Evolutionary conservation across 1,139 yeast genomes (phyloP).

Genomic region (Geotrichum klebahnii): DNA sequence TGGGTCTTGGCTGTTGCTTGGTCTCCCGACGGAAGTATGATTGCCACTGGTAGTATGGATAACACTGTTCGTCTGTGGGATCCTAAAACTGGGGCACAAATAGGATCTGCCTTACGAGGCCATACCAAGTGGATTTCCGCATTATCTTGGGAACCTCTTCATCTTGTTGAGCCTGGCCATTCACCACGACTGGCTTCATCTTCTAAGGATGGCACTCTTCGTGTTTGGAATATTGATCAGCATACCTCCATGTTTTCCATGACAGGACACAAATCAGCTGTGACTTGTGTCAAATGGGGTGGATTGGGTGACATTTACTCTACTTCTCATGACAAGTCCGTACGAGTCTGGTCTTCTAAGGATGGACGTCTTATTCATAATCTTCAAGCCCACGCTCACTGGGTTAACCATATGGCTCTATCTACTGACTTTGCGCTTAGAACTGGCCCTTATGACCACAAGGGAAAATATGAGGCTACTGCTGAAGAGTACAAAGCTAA

Average conservation of each 20-base stretch:
- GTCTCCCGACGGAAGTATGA: conserved; percentile 85
- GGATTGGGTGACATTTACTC: conserved; percentile 82
- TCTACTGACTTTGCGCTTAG: conserved; percentile 87
- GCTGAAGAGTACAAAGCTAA: conserved; percentile 54
- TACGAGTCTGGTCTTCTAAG: conserved; percentile 85
- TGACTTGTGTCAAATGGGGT: conserved; percentile 95
- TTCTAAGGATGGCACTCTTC: conserved; percentile 86
- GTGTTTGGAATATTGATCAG: conserved; percentile 83
- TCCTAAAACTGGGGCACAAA: conserved; percentile 62
- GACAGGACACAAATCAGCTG: conserved; percentile 85
- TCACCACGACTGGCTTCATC: conserved; percentile 77
- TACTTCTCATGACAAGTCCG: conserved; percentile 92
- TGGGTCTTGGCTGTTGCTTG: conserved; percentile 95
- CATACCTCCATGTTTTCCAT: conserved; percentile 65
- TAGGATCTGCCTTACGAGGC: conserved; percentile 73
- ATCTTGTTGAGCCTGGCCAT: conserved; percentile 61
- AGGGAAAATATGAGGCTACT: conserved; percentile 40
- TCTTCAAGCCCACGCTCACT: conserved; percentile 87
- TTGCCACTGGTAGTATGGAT: conserved; percentile 98
- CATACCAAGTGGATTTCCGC: conserved; percentile 89
- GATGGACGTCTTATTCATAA: conserved; percentile 76
- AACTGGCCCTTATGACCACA: conserved; percentile 75
- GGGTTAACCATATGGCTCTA: conserved; percentile 92
- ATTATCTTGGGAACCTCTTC: conserved; percentile 91
- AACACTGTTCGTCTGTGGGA: conserved; percentile 86